phyloP scores from a whole-genome alignment of 2,329 filamentous ascomycete genomes.

The Metarhizium robertsii region DNA sequence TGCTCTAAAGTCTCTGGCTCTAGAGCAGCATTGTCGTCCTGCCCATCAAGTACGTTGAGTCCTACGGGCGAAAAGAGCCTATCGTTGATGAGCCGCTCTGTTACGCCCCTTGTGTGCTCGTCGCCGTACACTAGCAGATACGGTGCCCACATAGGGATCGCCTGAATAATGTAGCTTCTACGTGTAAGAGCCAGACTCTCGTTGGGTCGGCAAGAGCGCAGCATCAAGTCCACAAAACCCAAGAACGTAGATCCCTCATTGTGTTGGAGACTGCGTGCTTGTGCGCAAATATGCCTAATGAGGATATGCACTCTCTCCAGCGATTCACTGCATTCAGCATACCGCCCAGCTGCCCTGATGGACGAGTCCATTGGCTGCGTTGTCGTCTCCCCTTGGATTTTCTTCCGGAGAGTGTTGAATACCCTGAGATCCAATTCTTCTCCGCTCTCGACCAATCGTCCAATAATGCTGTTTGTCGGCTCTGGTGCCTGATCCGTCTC shows the following conservation, averaged over 20 bases:
- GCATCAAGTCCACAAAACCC: slow-evolving; percentile 27
- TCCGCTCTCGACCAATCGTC: slow-evolving; percentile 44
- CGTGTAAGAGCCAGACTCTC: slow-evolving; percentile 13
- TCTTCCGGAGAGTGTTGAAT: slow-evolving; percentile 40
- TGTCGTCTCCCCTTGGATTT: slow-evolving; percentile 37
- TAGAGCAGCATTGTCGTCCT: not conserved
- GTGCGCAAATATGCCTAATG: slow-evolving; percentile 31
- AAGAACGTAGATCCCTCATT: slow-evolving; percentile 40
- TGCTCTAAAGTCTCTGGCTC: slow-evolving; percentile 9
- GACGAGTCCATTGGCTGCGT: slow-evolving; percentile 41
- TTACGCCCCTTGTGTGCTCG: slow-evolving; percentile 27
- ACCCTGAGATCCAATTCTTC: slow-evolving; percentile 42
- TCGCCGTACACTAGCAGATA: slow-evolving; percentile 39
- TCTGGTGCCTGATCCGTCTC: slow-evolving; percentile 46
- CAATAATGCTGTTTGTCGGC: slow-evolving; percentile 47
- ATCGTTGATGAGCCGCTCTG: slow-evolving; percentile 34
- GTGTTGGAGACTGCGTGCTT: slow-evolving; percentile 35
- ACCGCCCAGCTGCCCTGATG: slow-evolving; percentile 46
- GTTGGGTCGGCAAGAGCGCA: slow-evolving; percentile 19
- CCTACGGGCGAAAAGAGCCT: slow-evolving; percentile 30
- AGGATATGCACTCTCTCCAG: slow-evolving; percentile 26
- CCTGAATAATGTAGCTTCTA: slow-evolving; percentile 13
- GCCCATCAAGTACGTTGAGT: slow-evolving; percentile 2
- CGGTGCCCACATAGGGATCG: slow-evolving; percentile 39
- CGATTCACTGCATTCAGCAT: slow-evolving; percentile 35